These are phyloP conservation scores for Trichophyton schoenleinii DNA, from an alignment of 2,329 filamentous ascomycete species.

Conservation along the genomic window DNA sequence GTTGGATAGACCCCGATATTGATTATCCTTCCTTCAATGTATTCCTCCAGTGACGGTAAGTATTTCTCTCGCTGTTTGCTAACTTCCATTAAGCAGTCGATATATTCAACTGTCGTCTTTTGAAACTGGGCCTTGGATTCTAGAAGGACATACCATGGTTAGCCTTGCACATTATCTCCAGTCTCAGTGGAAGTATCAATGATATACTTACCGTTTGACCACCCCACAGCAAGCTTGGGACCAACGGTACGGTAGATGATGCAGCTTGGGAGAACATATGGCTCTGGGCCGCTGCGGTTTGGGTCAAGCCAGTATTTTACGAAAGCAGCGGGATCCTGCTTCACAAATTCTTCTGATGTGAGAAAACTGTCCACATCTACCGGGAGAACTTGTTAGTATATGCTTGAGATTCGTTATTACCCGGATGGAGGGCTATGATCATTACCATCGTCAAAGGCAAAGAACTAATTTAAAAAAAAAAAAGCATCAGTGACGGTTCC, in stretches of 20 bases:
- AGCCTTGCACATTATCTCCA: background rate
- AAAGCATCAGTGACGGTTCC: background rate
- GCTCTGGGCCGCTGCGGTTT: constrained; percentile 9
- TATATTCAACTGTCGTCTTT: constrained; percentile 9
- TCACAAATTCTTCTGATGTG: constrained; percentile 7
- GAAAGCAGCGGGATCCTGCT: constrained; percentile 6
- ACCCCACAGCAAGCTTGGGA: constrained; percentile 7
- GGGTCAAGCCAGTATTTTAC: constrained; percentile 9
- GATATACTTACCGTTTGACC: constrained; percentile 4
- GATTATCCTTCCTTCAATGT: constrained; percentile 10
- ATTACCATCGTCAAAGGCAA: constrained; percentile 11
- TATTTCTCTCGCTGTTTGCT: constrained; percentile 10
- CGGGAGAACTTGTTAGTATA: background rate
- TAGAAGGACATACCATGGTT: background rate
- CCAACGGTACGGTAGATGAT: constrained; percentile 9
- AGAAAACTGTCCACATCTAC: constrained; percentile 10
- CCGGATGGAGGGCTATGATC: background rate
- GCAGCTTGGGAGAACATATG: constrained; percentile 9
- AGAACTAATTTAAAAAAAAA: background rate
- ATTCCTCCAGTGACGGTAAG: constrained; percentile 8
- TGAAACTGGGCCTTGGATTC: constrained; percentile 7
- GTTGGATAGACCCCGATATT: constrained; percentile 10
- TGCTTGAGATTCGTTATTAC: background rate
- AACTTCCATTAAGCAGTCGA: constrained; percentile 7
- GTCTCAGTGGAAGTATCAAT: background rate